These are phyloP conservation scores for Cavenderia fasciculata DNA, from an alignment of 78 protist genomes.

Conservation along the genomic window DNA sequence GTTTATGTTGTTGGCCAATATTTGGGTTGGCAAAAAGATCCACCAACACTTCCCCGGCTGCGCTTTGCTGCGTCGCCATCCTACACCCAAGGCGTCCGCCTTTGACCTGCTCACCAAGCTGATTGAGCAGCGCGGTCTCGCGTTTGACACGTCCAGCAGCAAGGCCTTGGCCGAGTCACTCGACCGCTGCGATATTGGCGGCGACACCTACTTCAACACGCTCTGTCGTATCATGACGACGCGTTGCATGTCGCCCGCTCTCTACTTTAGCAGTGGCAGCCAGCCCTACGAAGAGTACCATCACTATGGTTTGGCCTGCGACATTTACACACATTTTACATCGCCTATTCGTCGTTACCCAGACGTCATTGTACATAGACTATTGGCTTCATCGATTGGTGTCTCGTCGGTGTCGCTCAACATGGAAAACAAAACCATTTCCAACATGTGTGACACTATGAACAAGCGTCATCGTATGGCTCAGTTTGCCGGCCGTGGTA, in stretches of 20 bases:
- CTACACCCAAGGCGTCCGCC: constrained; percentile 57
- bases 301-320: constrained; percentile 84
- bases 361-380: constrained; percentile 94
- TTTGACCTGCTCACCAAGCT: constrained; percentile 57
- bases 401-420: constrained; percentile 58
- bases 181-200: constrained; percentile 11
- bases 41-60: constrained; percentile 77
- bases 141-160: constrained; percentile 27
- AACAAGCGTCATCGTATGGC: constrained; percentile 86
- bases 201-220: constrained; percentile 85
- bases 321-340: constrained; percentile 99
- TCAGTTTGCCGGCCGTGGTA: constrained; percentile 89
- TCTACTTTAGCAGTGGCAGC: constrained; percentile 88
- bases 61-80: constrained; percentile 90
- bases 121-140: constrained; percentile 71
- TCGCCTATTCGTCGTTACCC: constrained; percentile 98
- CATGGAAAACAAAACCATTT: constrained; percentile 64
- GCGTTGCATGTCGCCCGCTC: constrained; percentile 93
- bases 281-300: constrained; percentile 48
- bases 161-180: constrained; percentile 81
- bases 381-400: constrained; percentile 81
- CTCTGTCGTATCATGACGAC: constrained; percentile 92
- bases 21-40: constrained; percentile 88
- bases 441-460: constrained; percentile 19
- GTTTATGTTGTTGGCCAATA: constrained; percentile 97